Evolutionary conservation across 441 rosid species (phyloP).

Genomic region (Melastoma candidum): DNA sequence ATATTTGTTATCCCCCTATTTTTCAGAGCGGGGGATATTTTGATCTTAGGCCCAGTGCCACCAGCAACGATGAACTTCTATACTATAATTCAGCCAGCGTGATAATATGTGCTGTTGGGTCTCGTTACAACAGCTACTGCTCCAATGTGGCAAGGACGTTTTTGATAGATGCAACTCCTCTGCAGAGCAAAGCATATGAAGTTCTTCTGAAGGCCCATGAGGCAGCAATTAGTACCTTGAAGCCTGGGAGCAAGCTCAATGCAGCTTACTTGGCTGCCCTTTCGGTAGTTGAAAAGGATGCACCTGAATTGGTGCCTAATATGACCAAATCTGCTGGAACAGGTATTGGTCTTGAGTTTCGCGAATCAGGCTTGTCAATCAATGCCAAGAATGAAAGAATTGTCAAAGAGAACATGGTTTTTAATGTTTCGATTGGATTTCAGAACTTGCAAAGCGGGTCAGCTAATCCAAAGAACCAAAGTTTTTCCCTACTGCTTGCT

Average conservation of each 20-base stretch:
- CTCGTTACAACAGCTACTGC: slow-evolving; percentile 80
- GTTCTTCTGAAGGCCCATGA: slow-evolving; percentile 80
- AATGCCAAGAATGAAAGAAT: slow-evolving; percentile 69
- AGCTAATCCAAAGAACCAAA: slow-evolving; percentile 43
- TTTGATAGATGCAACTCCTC: slow-evolving; percentile 63
- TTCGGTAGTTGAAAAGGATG: slow-evolving; percentile 50
- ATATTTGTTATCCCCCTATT: slow-evolving; percentile 88
- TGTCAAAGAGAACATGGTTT: slow-evolving; percentile 53
- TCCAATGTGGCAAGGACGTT: slow-evolving; percentile 74
- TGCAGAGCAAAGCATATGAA: slow-evolving; percentile 75
- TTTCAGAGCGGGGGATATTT: slow-evolving; percentile 88
- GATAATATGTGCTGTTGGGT: slow-evolving; percentile 68
- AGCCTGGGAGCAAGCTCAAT: slow-evolving; percentile 46
- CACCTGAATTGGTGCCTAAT: slow-evolving; percentile 55
- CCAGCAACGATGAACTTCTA: slow-evolving; percentile 69
- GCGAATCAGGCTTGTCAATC: slow-evolving; percentile 67
- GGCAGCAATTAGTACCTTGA: slow-evolving; percentile 58
- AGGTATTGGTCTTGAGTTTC: slow-evolving; percentile 84
- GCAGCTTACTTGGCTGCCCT: slow-evolving; percentile 58
- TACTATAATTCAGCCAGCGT: slow-evolving; percentile 73
- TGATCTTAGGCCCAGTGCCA: slow-evolving; percentile 78
- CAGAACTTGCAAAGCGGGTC: slow-evolving; percentile 61
- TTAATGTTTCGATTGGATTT: slow-evolving; percentile 77
- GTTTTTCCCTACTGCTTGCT: slow-evolving; percentile 58
- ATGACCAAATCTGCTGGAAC: slow-evolving; percentile 84